phyloP scores from a whole-genome alignment of 306 rosid genomes.

The Vigna angularis region DNA sequence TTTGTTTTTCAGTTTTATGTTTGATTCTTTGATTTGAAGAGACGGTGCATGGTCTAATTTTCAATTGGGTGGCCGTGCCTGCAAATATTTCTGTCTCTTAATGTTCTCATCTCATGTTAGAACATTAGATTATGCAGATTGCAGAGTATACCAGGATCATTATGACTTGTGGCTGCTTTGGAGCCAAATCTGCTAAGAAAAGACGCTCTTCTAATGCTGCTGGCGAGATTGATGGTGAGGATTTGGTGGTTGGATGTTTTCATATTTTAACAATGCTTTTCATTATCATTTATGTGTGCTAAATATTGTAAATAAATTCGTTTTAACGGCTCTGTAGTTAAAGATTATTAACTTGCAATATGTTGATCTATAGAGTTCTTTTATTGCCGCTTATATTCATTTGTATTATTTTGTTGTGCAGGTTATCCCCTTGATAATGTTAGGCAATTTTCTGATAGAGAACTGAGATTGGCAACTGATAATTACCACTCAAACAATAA shows the following conservation, averaged over 20 bases:
- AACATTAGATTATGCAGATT: conserved; percentile 42
- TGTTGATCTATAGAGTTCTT: neutral
- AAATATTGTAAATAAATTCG: neutral
- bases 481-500: conserved; percentile 68
- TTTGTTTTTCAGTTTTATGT: neutral
- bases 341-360: neutral
- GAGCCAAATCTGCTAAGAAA: conserved; percentile 45
- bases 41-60: neutral
- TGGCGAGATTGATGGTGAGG: conserved; percentile 64
- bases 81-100: neutral
- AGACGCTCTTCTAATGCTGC: conserved; percentile 46
- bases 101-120: neutral
- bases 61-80: too few relatives aligned
- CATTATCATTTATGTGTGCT: neutral
- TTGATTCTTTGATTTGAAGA: conserved; percentile 1
- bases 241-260: conserved; percentile 5
- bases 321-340: neutral
- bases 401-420: conserved; percentile 46
- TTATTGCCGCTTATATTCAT: conserved; percentile 19
- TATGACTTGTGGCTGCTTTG: conserved; percentile 84
- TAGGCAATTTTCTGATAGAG: conserved; percentile 67
- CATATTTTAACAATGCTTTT: conserved; percentile 19
- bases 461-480: conserved; percentile 75
- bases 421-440: conserved; percentile 61
- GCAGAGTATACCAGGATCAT: conserved; percentile 33